These are phyloP conservation scores for Leptographium lundbergii DNA, from an alignment of 2,329 filamentous ascomycete genomes.

Conservation along the genomic window DNA sequence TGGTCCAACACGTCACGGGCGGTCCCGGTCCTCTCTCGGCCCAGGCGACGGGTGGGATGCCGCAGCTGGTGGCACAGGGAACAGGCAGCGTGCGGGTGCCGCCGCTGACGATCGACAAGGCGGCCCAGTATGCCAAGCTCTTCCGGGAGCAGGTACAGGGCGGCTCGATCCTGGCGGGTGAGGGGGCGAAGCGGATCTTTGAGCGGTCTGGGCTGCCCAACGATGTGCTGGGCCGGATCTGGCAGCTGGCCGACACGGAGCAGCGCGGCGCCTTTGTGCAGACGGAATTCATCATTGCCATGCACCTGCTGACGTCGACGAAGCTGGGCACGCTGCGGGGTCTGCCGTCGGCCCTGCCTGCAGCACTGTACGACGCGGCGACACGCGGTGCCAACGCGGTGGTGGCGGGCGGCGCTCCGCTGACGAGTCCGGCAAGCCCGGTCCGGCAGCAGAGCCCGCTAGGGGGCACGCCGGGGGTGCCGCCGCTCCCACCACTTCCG, in stretches of 20 bases:
- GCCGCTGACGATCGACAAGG: slow-evolving; percentile 76
- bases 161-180: slow-evolving; percentile 62
- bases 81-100: slow-evolving; percentile 59
- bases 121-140: slow-evolving; percentile 73
- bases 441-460: slow-evolving; percentile 35
- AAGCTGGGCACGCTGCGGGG: slow-evolving; percentile 71
- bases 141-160: slow-evolving; percentile 81
- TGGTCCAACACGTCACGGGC: slow-evolving; percentile 18
- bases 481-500: slow-evolving; percentile 21
- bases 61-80: slow-evolving; percentile 8
- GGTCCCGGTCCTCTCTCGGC: slow-evolving; percentile 28
- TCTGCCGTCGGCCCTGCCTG: slow-evolving; percentile 68
- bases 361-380: slow-evolving; percentile 82
- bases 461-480: slow-evolving; percentile 21
- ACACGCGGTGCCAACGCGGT: slow-evolving; percentile 41
- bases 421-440: slow-evolving; percentile 18
- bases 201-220: slow-evolving; percentile 85
- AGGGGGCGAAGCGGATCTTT: slow-evolving; percentile 86
- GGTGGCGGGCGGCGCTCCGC: neutral
- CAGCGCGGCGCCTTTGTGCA: slow-evolving; percentile 75
- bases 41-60: slow-evolving; percentile 42
- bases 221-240: slow-evolving; percentile 85
- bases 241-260: slow-evolving; percentile 88
- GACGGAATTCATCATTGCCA: slow-evolving; percentile 94
- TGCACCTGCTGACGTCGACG: slow-evolving; percentile 89